Percentiles rank a stretch among this genome's conserved stretches.
These are phyloP conservation scores for Aspergillus awamori DNA, from an alignment of 2,329 filamentous ascomycete genomes.

Conservation along the genomic window DNA sequence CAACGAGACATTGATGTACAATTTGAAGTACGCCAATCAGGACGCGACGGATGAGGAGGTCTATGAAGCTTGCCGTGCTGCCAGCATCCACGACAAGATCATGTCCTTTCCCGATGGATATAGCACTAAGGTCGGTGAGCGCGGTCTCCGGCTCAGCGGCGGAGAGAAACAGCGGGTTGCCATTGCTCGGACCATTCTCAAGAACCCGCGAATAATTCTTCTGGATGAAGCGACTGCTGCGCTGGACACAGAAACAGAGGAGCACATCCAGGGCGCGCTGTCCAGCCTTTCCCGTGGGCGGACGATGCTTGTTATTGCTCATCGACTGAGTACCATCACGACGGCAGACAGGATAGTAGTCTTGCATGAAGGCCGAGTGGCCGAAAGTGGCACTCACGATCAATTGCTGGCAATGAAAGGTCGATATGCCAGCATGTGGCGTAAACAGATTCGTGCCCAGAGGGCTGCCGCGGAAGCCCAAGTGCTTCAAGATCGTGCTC, in stretches of 20 bases:
- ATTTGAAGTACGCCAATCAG: slow-evolving; percentile 85
- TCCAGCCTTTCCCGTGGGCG: slow-evolving; percentile 79
- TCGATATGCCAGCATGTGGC: slow-evolving; percentile 84
- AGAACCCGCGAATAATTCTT: slow-evolving; percentile 88
- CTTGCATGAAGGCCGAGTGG: slow-evolving; percentile 73
- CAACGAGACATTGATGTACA: slow-evolving; percentile 94
- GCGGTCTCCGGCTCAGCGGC: slow-evolving; percentile 81
- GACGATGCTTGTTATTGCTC: slow-evolving; percentile 93
- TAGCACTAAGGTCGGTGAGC: slow-evolving; percentile 86
- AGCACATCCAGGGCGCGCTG: slow-evolving; percentile 87
- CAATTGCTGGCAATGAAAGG: slow-evolving; percentile 71
- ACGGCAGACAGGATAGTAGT: slow-evolving; percentile 85
- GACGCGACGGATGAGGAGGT: slow-evolving; percentile 79
- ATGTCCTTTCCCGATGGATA: slow-evolving; percentile 86
- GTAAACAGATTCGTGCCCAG: slow-evolving; percentile 80
- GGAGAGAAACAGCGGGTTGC: slow-evolving; percentile 93
- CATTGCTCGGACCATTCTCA: slow-evolving; percentile 89
- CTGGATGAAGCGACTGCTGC: slow-evolving; percentile 92
- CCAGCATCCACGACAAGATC: slow-evolving; percentile 92
- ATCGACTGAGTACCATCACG: slow-evolving; percentile 82
- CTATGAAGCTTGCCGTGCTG: slow-evolving; percentile 77
- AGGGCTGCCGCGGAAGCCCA: slow-evolving; percentile 65
- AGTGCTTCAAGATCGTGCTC: slow-evolving; percentile 47
- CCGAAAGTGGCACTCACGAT: slow-evolving; percentile 77
- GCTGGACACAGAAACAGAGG: slow-evolving; percentile 87